Base-by-base conservation (phyloP, 306 rosid species). In the Crataegus laevigata region DNA sequence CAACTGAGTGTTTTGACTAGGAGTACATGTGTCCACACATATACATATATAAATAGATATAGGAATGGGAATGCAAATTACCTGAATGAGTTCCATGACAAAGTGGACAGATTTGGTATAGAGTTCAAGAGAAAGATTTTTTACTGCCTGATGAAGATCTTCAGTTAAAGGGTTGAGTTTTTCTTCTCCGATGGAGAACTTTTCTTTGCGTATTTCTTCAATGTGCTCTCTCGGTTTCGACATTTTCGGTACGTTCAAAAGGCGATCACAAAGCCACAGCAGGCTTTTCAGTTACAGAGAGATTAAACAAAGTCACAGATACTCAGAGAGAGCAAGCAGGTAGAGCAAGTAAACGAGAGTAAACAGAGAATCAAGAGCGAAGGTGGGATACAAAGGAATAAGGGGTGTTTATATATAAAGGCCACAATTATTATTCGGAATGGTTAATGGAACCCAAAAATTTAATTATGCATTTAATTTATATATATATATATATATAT, bases 1-100 rank as follows among this genome's bases (percentile, higher is more conserved):
- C 6, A 32, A 32, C 36, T 8, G 42, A 36, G 42, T 36, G 10
- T 8, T 36, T 36, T 7, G 7, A 36, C 42, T 36, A 36, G 42
- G 42, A 36, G 42, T 5, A 32, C 7, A 32, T 32, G 34, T 30
- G 4, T 6, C 4, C 5, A 30, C 34, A 30, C 34, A 30, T 30
- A 30, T 4, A 30, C 34, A 30, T 30, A 30, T 30, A 30, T 30
- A 30, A 30, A 30, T 30, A 30, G 34, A 32, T 15, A 29, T 13
- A 28, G 4, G n/a, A 7, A 3, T 26, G 40, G 8, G 40, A 62
- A 29, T 8, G 28, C 6, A 18, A 69, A 30, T 30, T 30, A 83
- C 97, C 91, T 91, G 97, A 15, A 91, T 86, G 66, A 91, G 91
- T 13, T 91, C 97, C 97, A 91, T 88, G 25, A 89, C 88, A 43